Conservation (phyloP, 129 eudicot genomes). For the Pittosporum tobira region DNA sequence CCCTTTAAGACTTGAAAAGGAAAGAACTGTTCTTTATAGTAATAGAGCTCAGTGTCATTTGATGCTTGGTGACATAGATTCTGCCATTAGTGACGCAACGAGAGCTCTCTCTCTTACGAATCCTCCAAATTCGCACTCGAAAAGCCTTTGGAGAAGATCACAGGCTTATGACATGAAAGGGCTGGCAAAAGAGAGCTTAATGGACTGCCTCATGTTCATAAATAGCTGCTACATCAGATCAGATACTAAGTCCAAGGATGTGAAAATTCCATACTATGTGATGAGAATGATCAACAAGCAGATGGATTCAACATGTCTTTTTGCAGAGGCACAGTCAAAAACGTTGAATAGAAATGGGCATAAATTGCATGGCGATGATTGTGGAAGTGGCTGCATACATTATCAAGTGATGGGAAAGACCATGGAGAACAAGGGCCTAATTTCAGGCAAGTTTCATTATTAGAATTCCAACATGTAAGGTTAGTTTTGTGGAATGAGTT, state of each 20-base stretch:
- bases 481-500: too few relatives aligned
- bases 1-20: slow-evolving; percentile 50
- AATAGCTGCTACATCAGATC: slow-evolving; percentile 27
- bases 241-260: slow-evolving; percentile 13
- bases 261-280: slow-evolving; percentile 50
- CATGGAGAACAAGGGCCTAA: slow-evolving; percentile 22
- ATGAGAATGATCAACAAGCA: slow-evolving; percentile 69
- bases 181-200: slow-evolving; percentile 78
- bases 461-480: too few relatives aligned
- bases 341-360: slow-evolving; percentile 6
- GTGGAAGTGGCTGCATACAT: slow-evolving; percentile 12
- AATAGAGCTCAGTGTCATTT: slow-evolving; percentile 79
- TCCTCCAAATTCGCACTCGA: slow-evolving; percentile 66
- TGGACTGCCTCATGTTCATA: slow-evolving; percentile 77
- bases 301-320: slow-evolving; percentile 70
- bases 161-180: slow-evolving; percentile 91
- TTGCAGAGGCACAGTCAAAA: slow-evolving; percentile 37
- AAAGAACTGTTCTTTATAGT: slow-evolving; percentile 63
- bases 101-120: slow-evolving; percentile 65
- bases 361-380: slow-evolving; percentile 14
- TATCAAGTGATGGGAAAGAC: slow-evolving; percentile 8
- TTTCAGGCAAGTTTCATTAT: slow-evolving; percentile 30
- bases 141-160: slow-evolving; percentile 88
- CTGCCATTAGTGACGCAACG: slow-evolving; percentile 70
- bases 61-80: slow-evolving; percentile 46